Evolutionary conservation across 1,284 basidiomycete genomes (phyloP).

Genomic region (Exobasidium cylindrosporum): DNA sequence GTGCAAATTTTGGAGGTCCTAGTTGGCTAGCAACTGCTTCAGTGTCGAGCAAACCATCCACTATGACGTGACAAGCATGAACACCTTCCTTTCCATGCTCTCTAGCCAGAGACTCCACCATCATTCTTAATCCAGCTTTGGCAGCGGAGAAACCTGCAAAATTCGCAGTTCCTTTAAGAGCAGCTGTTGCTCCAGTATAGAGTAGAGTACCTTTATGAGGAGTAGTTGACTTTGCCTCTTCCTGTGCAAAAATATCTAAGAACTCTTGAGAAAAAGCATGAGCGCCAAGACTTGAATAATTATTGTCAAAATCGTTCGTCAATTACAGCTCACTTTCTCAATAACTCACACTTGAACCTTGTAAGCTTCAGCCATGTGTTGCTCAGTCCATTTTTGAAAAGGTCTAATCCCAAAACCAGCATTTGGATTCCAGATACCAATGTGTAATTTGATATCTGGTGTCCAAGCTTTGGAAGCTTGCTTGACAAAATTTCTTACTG

Average conservation of each 20-base stretch:
- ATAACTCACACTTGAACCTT: slow-evolving; percentile 11
- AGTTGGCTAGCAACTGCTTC: neutral
- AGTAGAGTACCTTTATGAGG: neutral
- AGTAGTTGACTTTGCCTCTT: neutral
- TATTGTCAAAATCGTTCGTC: neutral
- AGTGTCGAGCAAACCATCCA: slow-evolving; percentile 11
- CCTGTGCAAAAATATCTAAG: neutral
- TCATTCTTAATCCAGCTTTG: slow-evolving; percentile 7
- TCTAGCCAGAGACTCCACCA: slow-evolving; percentile 4
- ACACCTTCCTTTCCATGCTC: slow-evolving; percentile 6
- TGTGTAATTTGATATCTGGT: neutral
- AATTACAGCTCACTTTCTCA: neutral
- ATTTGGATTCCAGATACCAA: slow-evolving; percentile 13
- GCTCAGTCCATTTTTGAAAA: slow-evolving; percentile 8
- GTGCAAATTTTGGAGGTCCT: neutral
- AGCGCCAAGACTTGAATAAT: slow-evolving; percentile 8
- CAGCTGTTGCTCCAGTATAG: slow-evolving; percentile 8
- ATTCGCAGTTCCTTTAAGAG: neutral
- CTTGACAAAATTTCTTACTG: neutral
- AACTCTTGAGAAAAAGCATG: slow-evolving; percentile 3
- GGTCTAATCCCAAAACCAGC: neutral
- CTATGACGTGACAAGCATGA: slow-evolving; percentile 5
- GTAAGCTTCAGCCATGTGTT: slow-evolving; percentile 1
- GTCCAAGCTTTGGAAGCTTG: slow-evolving; percentile 4
- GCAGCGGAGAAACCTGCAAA: slow-evolving; percentile 13